These are phyloP conservation scores for Aspergillus alliaceus DNA, from an alignment of 2,329 filamentous ascomycete genomes.

Conservation along the genomic window DNA sequence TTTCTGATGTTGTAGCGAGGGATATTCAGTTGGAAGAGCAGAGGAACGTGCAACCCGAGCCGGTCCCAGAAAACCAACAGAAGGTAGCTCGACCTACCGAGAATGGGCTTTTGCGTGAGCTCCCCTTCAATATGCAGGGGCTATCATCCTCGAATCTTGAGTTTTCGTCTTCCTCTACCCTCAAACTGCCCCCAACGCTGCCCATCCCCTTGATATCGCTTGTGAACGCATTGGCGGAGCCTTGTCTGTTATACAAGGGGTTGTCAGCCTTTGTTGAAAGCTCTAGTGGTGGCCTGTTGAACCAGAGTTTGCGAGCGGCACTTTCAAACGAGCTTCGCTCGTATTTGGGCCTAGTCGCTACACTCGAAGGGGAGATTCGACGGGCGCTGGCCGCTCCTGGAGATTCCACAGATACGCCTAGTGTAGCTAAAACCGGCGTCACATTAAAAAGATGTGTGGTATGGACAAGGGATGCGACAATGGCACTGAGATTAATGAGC, in stretches of 20 bases:
- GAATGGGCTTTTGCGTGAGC: constrained; percentile 68
- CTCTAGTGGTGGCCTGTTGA: constrained; percentile 78
- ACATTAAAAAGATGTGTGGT: constrained; percentile 94
- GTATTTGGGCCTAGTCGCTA: constrained; percentile 87
- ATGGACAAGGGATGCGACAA: constrained; percentile 95
- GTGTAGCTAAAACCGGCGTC: constrained; percentile 82
- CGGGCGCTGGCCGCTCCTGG: constrained; percentile 72
- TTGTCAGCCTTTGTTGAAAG: constrained; percentile 81
- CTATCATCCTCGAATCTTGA: constrained; percentile 81
- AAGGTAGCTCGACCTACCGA: constrained; percentile 63
- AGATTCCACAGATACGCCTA: constrained; percentile 58
- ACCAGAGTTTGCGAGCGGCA: constrained; percentile 86
- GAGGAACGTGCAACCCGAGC: constrained; percentile 6
- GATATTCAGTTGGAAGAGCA: constrained; percentile 20
- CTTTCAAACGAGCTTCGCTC: constrained; percentile 81
- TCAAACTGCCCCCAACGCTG: constrained; percentile 76
- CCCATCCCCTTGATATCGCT: constrained; percentile 83
- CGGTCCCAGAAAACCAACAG: constrained; percentile 34
- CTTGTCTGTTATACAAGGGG: constrained; percentile 83
- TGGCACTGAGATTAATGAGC: constrained; percentile 90
- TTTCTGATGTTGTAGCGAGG: constrained; percentile 18
- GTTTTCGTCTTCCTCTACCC: constrained; percentile 67
- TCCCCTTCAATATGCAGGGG: constrained; percentile 91
- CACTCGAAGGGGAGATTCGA: constrained; percentile 87
- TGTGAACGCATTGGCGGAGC: constrained; percentile 86